These are phyloP conservation scores for Apiotrichum akiyoshidainum DNA, from an alignment of 1,284 basidiomycete species.

Conservation along the genomic window DNA sequence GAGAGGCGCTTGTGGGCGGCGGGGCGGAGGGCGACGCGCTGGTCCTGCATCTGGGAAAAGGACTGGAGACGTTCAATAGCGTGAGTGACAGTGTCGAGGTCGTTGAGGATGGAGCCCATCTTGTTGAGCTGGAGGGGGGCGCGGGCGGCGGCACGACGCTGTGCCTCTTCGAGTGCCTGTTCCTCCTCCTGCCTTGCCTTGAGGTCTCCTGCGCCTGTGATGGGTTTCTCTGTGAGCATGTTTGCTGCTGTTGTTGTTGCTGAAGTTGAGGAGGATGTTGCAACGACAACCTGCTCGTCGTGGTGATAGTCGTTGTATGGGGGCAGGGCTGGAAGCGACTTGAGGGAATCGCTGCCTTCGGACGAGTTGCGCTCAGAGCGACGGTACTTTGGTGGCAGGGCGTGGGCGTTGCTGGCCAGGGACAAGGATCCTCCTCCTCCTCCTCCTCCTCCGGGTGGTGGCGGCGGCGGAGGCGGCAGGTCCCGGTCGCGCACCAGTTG, in stretches of 20 bases:
- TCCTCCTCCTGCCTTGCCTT: not conserved
- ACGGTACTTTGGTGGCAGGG: slow-evolving; percentile 16
- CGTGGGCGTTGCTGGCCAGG: not conserved
- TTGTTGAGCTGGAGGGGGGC: not conserved
- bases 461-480: slow-evolving; percentile 5
- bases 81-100: slow-evolving; percentile 73
- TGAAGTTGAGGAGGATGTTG: not conserved
- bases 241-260: too few relatives aligned
- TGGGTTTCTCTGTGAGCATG: not conserved
- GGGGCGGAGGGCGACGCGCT: slow-evolving; percentile 72
- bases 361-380: slow-evolving; percentile 10
- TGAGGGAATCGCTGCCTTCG: slow-evolving; percentile 4
- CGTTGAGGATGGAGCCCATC: slow-evolving; percentile 41
- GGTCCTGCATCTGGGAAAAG: slow-evolving; percentile 75
- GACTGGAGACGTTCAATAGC: slow-evolving; percentile 81
- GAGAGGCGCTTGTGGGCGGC: not conserved
- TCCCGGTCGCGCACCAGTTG: slow-evolving; percentile 22
- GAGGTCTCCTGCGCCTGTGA: slow-evolving; percentile 1
- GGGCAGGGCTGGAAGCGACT: slow-evolving; percentile 1
- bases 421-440: too few relatives aligned
- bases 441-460: not conserved
- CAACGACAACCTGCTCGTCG: slow-evolving; percentile 3
- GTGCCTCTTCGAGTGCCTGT: not conserved
- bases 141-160: not conserved
- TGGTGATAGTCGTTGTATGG: slow-evolving; percentile 12